Evolutionary conservation across 2,329 filamentous ascomycete species (phyloP).

Genomic region (Rhinocladiella mackenziei): DNA sequence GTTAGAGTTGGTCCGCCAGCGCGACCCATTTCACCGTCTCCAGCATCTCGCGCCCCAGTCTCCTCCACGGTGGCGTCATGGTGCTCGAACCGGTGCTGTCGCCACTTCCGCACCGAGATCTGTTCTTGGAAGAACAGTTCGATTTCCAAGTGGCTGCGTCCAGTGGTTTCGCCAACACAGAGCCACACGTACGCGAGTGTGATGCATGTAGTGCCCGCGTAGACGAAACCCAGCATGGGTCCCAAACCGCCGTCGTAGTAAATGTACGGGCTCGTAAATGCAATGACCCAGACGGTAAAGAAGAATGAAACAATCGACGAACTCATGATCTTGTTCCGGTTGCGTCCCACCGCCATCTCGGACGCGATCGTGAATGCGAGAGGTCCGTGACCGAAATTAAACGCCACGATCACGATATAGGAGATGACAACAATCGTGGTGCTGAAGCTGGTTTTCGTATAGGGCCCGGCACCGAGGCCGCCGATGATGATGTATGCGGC

Average conservation of each 20-base stretch:
- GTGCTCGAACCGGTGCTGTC: constrained; percentile 3
- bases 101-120: constrained; percentile 36
- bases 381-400: constrained; percentile 47
- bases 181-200: constrained; percentile 37
- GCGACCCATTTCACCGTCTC: too few species aligned
- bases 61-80: too few species aligned
- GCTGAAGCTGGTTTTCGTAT: constrained; percentile 17
- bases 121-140: constrained; percentile 39
- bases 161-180: constrained; percentile 34
- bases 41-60: too few species aligned
- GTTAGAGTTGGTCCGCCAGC: too few species aligned
- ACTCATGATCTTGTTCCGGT: constrained; percentile 47
- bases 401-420: constrained; percentile 29
- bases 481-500: constrained; percentile 13
- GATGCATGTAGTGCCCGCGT: constrained; percentile 33
- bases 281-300: constrained; percentile 34
- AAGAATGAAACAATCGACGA: constrained; percentile 43
- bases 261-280: constrained; percentile 37
- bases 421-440: constrained; percentile 12
- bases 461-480: constrained; percentile 27
- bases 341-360: constrained; percentile 48
- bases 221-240: constrained; percentile 37
- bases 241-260: constrained; percentile 36
- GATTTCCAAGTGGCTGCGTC: constrained; percentile 40
- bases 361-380: constrained; percentile 41